These are phyloP conservation scores for Geosiphon pyriformis DNA, from an alignment of 192 early-diverging fungal genomes.

Conservation along the genomic window DNA sequence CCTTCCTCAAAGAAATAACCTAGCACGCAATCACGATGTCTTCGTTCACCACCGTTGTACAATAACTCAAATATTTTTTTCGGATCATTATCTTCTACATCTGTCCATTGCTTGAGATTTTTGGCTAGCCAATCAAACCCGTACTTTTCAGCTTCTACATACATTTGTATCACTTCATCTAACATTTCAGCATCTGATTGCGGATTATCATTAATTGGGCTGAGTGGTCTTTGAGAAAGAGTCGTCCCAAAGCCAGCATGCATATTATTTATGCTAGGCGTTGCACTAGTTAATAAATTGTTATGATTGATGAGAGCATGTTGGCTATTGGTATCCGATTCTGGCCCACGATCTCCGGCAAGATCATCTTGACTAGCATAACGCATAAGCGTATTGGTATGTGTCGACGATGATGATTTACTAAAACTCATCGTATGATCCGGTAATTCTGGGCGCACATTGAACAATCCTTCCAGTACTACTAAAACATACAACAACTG, in stretches of 20 bases:
- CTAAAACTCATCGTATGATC: background rate
- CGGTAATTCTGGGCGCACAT: background rate
- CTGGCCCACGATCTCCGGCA: background rate
- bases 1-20: constrained; percentile 60
- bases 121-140: constrained; percentile 41
- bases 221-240: constrained; percentile 42
- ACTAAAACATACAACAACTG: constrained; percentile 35
- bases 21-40: constrained; percentile 47
- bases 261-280: background rate
- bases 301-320: background rate
- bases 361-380: background rate
- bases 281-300: background rate
- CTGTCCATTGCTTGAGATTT: constrained; percentile 30
- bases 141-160: constrained; percentile 28
- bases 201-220: constrained; percentile 47
- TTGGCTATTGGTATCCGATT: background rate
- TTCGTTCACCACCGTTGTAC: constrained; percentile 29
- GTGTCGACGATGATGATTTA: constrained; percentile 22
- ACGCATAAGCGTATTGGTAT: constrained; percentile 35
- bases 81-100: constrained; percentile 42
- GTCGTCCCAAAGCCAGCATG: constrained; percentile 20
- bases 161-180: background rate
- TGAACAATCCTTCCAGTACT: background rate
- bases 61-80: constrained; percentile 48
- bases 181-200: constrained; percentile 38